Evolutionary conservation across 495 filamentous ascomycete species (phyloP).

Genomic region (Penicillium pulvis): DNA sequence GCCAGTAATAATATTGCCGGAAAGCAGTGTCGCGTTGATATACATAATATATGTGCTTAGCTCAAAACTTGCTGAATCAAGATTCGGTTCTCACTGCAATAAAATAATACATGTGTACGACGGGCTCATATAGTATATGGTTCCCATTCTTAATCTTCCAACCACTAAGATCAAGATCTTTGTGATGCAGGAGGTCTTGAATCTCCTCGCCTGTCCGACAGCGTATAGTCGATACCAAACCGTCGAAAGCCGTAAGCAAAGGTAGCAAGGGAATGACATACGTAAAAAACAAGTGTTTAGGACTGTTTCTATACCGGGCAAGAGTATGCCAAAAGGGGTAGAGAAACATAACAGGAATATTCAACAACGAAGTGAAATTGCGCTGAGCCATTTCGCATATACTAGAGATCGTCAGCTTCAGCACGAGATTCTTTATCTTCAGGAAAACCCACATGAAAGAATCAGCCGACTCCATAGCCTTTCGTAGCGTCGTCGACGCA

Average conservation of each 20-base stretch:
- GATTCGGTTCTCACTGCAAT: not conserved
- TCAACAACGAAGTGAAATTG: not conserved
- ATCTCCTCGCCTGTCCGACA: conserved; percentile 68
- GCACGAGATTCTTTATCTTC: not conserved
- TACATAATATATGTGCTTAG: no score
- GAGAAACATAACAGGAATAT: conserved; percentile 55
- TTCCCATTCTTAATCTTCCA: conserved; percentile 48
- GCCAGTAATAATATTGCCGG: no score
- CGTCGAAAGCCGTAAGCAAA: conserved; percentile 66
- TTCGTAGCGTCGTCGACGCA: conserved; percentile 58
- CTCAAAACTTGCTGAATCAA: no score
- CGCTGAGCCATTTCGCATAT: conserved; percentile 71
- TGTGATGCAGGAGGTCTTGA: conserved; percentile 53
- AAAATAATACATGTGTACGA: not conserved
- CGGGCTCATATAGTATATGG: not conserved
- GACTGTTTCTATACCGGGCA: conserved; percentile 63
- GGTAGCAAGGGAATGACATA: conserved; percentile 66
- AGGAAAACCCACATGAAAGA: conserved; percentile 56
- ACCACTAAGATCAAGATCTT: conserved; percentile 43
- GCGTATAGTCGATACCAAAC: conserved; percentile 62
- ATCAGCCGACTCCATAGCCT: conserved; percentile 62
- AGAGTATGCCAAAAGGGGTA: conserved; percentile 54
- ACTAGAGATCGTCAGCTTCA: conserved; percentile 26
- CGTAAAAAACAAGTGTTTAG: conserved; percentile 61
- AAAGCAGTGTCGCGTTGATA: no score